These are phyloP conservation scores for Fraxinus pennsylvanica DNA, from an alignment of 257 asterid species.

Conservation along the genomic window DNA sequence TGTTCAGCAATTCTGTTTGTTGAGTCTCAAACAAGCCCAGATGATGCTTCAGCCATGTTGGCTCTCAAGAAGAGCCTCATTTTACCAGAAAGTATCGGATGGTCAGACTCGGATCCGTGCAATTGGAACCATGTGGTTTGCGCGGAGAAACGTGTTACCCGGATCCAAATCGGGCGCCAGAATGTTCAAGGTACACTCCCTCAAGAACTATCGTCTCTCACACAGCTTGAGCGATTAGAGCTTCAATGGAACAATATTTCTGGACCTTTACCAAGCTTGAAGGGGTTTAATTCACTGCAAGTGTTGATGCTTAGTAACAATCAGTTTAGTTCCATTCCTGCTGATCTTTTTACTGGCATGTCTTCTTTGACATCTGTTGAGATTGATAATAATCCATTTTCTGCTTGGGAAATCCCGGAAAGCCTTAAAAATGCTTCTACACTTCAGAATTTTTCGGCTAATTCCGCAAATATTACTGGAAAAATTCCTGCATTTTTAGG, in stretches of 20 bases:
- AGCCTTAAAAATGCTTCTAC: slow-evolving; percentile 66
- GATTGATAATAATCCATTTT: slow-evolving; percentile 68
- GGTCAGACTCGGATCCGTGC: slow-evolving; percentile 91
- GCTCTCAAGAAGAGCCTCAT: slow-evolving; percentile 71
- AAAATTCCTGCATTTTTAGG: slow-evolving; percentile 56
- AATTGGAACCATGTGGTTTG: slow-evolving; percentile 67
- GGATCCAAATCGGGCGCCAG: slow-evolving; percentile 80
- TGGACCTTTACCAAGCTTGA: slow-evolving; percentile 77
- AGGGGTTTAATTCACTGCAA: slow-evolving; percentile 60
- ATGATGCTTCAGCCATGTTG: slow-evolving; percentile 64
- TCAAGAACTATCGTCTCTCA: slow-evolving; percentile 51
- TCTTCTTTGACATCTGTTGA: slow-evolving; percentile 72
- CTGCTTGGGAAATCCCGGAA: slow-evolving; percentile 68
- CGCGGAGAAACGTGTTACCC: slow-evolving; percentile 66
- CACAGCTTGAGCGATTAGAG: slow-evolving; percentile 72
- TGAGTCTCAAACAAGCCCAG: slow-evolving; percentile 39
- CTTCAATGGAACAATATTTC: slow-evolving; percentile 79
- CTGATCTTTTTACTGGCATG: slow-evolving; percentile 77
- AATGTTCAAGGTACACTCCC: slow-evolving; percentile 77
- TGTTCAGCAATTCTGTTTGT: slow-evolving; percentile 35
- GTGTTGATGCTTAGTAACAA: slow-evolving; percentile 71
- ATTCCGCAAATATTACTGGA: slow-evolving; percentile 74
- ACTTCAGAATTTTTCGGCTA: slow-evolving; percentile 75
- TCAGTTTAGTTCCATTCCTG: slow-evolving; percentile 63
- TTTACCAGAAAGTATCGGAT: slow-evolving; percentile 46